Evolutionary conservation across 805 yeast genomes (phyloP), one percentile per base, ranked within the genome.

Genomic region (Kodamaea nitidulidarum): DNA sequence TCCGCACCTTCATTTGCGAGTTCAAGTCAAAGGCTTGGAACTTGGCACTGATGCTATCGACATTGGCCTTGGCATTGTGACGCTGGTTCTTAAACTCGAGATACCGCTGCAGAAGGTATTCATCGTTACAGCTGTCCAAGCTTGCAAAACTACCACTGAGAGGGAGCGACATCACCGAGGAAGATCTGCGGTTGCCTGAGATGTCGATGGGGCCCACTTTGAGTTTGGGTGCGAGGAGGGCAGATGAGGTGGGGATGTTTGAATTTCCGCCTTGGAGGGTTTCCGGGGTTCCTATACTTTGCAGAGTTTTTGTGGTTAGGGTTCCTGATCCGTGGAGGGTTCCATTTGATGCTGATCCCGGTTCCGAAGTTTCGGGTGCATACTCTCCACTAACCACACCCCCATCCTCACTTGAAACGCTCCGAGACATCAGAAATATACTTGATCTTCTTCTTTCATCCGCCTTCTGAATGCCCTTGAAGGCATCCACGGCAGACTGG

Each of bases 141-240:
- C 90, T 83, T 1, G 91, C 91, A 66, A 82, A 83, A 45, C 88
- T 81, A 30, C 84, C 85, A 44, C 78, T 81, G 11, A 81, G 65
- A 0, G 87, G 87, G 28, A 83, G 63, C 18, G 81, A 74, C 40
- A 82, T 80, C 32, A 84, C 73, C 18, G 95, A 93, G 1, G 95
- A 87, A 21, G 67, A 66, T 20, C 67, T 43, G 24, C 55, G 41
- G 29, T 40, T 44, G 4, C 49, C 52, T 20, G 46, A 49, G 15
- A 54, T 57, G 38, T 55, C 50, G 15, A 64, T 55, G 1, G 71
- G 70, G 0, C 67, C 68, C n/a, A 65, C 61, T 32, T 54, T 61
- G 20, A 38, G 21, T 31, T 38, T 38, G 3, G 41, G 37, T 4
- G 34, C 10, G 10, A 8, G n/a, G n/a, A n/a, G n/a, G n/a, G n/a